Evolutionary conservation across 1,284 basidiomycete species (phyloP), one percentile per base, ranked within the genome.

Genomic region (Trichosporon sp.): DNA sequence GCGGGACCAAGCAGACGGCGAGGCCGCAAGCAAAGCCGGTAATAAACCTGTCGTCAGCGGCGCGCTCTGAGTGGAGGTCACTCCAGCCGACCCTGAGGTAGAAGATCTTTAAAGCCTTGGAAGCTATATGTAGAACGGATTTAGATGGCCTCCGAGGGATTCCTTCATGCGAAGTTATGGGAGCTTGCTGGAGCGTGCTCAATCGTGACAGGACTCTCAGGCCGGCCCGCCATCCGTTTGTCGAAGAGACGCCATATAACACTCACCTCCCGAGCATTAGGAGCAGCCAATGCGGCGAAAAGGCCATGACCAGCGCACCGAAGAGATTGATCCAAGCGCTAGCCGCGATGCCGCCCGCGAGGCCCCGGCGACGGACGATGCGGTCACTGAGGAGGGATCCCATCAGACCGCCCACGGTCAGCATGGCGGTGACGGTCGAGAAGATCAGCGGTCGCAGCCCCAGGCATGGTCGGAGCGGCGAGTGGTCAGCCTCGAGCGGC

Each of bases 331-430:
- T 74, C 31, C 83, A 73, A 0, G 87, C 84, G 64, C 87, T 90
- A 59, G 85, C 71, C 8, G 69, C 63, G 13, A 80, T 75, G 5
- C 74, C 73, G 10, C 75, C 72, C 36, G 73, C 71, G 19, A 78
- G 32, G 10, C 92, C 92, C 72, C 83, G 84, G 31, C 82, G 81
- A 68, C 89, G 86, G 81, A 90, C 90, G 58, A 89, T 74, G 33
- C 86, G 76, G 69, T 89, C 88, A n/a, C 89, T 88, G 16, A 82
- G 78, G 19, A 89, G 75, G 70, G 89, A 91, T 13, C 92, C 92
- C 3, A 88, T 63, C 13, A 96, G 84, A 36, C 94, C 94, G 7
- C 94, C 94, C n/a, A 91, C 72, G 1, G 92, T 95, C 78, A 93
- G 95, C 32, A 90, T 81, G 27, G 92, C 84, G 0, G 93, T 96